Evolutionary conservation across 148 eudicot species (phyloP).

Genomic region (Persicaria tinctoria): DNA sequence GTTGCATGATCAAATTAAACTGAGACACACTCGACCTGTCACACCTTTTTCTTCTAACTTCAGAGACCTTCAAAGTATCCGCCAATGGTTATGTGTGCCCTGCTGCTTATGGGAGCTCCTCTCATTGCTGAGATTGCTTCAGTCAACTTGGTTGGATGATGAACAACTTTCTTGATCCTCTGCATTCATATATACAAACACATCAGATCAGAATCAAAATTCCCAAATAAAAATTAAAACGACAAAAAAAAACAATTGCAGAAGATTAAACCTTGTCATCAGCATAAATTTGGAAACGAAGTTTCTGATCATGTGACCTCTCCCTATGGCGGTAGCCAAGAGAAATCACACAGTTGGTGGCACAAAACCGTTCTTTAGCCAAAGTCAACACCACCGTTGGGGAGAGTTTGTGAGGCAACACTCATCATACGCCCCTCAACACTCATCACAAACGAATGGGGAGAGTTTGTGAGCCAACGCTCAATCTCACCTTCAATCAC

Average conservation of each 20-base stretch:
- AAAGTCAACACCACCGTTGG: too few species aligned
- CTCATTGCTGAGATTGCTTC: constrained; percentile 59
- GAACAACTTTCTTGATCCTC: constrained; percentile 67
- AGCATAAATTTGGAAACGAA: constrained; percentile 53
- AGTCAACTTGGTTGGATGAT: constrained; percentile 45
- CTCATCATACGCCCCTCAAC: too few species aligned
- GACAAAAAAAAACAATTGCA: not conserved
- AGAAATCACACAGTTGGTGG: constrained; percentile 53
- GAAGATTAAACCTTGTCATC: constrained; percentile 51
- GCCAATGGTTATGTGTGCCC: constrained; percentile 65
- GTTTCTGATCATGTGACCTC: constrained; percentile 33
- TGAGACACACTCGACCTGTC: too few species aligned
- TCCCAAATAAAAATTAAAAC: not conserved
- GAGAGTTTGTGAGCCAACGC: too few species aligned
- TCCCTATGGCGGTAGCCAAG: constrained; percentile 36
- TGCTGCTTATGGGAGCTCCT: constrained; percentile 53
- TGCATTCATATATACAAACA: constrained; percentile 21
- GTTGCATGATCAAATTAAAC: too few species aligned
- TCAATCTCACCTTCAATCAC: too few species aligned
- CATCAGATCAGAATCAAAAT: not conserved
- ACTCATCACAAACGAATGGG: too few species aligned
- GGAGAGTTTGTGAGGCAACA: too few species aligned
- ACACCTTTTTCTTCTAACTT: not conserved
- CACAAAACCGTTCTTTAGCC: constrained; percentile 19
- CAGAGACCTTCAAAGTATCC: constrained; percentile 60